Conservation (phyloP, 2,329 filamentous ascomycete genomes). For the Fusarium pseudoanthophilum region DNA sequence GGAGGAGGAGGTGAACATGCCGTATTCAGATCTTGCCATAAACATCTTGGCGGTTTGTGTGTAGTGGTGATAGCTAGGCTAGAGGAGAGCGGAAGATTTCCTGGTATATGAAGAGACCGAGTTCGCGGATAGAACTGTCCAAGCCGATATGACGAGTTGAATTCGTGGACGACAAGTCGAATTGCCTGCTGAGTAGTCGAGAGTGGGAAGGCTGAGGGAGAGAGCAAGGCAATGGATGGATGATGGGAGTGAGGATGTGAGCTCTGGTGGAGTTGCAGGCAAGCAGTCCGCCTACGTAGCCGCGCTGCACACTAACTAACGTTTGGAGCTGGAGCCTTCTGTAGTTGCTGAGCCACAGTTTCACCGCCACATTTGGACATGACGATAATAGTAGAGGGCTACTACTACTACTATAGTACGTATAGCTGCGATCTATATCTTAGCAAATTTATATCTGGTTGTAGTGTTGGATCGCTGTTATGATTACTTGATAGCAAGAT, state of each 20-base stretch:
- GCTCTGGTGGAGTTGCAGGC: constrained; percentile 49
- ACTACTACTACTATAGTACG: neutral
- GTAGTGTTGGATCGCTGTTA: neutral
- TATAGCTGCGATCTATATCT: neutral
- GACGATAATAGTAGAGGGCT: neutral
- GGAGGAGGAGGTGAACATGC: constrained; percentile 65
- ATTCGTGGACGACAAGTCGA: neutral
- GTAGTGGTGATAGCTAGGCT: constrained; percentile 23
- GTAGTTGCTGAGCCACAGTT: constrained; percentile 27
- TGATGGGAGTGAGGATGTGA: constrained; percentile 38
- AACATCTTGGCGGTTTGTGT: constrained; percentile 78
- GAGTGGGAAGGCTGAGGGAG: constrained; percentile 21
- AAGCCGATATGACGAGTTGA: neutral
- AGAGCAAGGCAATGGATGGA: constrained; percentile 22
- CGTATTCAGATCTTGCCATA: constrained; percentile 99
- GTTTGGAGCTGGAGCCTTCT: constrained; percentile 23
- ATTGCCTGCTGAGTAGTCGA: neutral
- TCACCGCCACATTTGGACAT: constrained; percentile 28
- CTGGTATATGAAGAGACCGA: constrained; percentile 2
- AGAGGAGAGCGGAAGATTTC: constrained; percentile 14
- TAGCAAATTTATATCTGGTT: neutral
- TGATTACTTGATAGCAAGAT: neutral
- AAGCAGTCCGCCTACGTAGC: constrained; percentile 55
- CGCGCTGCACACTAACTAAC: constrained; percentile 15
- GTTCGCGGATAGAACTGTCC: neutral